These are phyloP conservation scores for Penicilliopsis zonata DNA, from an alignment of 495 filamentous ascomycete genomes.

Conservation along the genomic window DNA sequence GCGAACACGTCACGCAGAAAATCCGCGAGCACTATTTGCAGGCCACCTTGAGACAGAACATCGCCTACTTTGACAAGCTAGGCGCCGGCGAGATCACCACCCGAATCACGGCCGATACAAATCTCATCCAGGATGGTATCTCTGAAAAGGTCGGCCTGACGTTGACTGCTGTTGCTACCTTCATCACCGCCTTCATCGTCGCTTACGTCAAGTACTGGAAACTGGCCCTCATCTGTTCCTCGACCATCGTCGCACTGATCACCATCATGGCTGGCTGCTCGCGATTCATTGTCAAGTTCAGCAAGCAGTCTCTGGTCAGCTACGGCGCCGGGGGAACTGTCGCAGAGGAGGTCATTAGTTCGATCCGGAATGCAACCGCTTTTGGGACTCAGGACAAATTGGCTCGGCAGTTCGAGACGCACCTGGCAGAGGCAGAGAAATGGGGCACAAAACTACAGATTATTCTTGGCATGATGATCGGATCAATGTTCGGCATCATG, in stretches of 20 bases:
- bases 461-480: slow-evolving; percentile 63
- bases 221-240: slow-evolving; percentile 69
- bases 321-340: slow-evolving; percentile 80
- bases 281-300: slow-evolving; percentile 64
- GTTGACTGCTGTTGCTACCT: slow-evolving; percentile 60
- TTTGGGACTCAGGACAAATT: slow-evolving; percentile 89
- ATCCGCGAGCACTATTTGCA: slow-evolving; percentile 75
- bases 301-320: slow-evolving; percentile 60
- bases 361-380: slow-evolving; percentile 83
- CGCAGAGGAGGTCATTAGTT: slow-evolving; percentile 90
- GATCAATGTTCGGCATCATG: slow-evolving; percentile 67
- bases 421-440: slow-evolving; percentile 59
- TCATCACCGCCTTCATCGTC: slow-evolving; percentile 80
- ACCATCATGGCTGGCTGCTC: slow-evolving; percentile 62
- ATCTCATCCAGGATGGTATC: slow-evolving; percentile 77
- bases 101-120: slow-evolving; percentile 82
- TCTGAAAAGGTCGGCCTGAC: slow-evolving; percentile 79
- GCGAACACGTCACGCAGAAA: slow-evolving; percentile 77
- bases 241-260: slow-evolving; percentile 62
- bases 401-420: slow-evolving; percentile 67
- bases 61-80: slow-evolving; percentile 84
- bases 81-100: slow-evolving; percentile 90
- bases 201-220: slow-evolving; percentile 80
- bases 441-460: slow-evolving; percentile 68
- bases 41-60: slow-evolving; percentile 80